Evolutionary conservation across 192 early-diverging fungal species (phyloP).

Genomic region (Pecoramyces ruminantium): DNA sequence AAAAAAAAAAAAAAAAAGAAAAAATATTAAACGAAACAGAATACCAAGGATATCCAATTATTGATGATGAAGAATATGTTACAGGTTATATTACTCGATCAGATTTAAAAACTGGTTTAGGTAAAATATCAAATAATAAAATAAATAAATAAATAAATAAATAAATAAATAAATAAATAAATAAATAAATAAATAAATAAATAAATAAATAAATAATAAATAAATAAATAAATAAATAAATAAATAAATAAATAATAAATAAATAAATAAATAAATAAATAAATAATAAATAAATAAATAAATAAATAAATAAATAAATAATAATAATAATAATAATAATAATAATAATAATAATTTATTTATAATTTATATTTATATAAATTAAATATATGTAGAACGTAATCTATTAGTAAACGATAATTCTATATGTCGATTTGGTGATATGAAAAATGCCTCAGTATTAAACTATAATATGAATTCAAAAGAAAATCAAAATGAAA

Average conservation of each 20-base stretch:
- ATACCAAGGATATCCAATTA: slow-evolving; percentile 55
- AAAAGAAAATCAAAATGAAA: neutral
- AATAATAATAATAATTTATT: too few relatives aligned
- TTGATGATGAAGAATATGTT: slow-evolving; percentile 21
- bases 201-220: too few relatives aligned
- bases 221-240: too few relatives aligned
- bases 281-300: too few relatives aligned
- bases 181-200: too few relatives aligned
- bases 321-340: too few relatives aligned
- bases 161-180: too few relatives aligned
- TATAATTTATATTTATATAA: too few relatives aligned
- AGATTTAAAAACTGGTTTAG: slow-evolving; percentile 37
- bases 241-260: too few relatives aligned
- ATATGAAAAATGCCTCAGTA: neutral
- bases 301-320: too few relatives aligned
- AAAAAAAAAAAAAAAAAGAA: neutral
- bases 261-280: too few relatives aligned
- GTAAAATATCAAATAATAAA: neutral
- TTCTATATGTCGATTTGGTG: neutral
- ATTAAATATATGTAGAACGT: neutral
- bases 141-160: too few relatives aligned
- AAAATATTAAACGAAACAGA: slow-evolving; percentile 25
- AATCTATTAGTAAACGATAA: neutral
- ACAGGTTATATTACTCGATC: slow-evolving; percentile 48
- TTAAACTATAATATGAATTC: neutral